These are phyloP conservation scores for Xylaria sp. DNA, from an alignment of 2,329 filamentous ascomycete genomes.

Conservation along the genomic window DNA sequence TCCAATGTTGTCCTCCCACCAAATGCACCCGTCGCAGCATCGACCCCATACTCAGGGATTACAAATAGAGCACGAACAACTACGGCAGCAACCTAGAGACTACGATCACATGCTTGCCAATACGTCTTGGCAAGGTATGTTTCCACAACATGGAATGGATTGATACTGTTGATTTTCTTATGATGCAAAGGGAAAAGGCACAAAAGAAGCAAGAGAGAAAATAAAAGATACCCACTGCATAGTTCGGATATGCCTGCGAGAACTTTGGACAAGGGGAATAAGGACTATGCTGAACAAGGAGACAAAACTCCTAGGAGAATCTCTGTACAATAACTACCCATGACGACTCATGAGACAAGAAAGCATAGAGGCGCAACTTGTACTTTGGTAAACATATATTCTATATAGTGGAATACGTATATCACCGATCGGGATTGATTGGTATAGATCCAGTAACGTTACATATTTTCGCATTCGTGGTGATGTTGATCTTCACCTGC, in stretches of 20 bases:
- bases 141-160: slow-evolving; percentile 46
- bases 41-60: slow-evolving; percentile 45
- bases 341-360: slow-evolving; percentile 34
- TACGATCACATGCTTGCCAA: slow-evolving; percentile 63
- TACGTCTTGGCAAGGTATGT: slow-evolving; percentile 49
- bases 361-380: slow-evolving; percentile 32
- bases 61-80: slow-evolving; percentile 45
- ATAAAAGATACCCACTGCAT: slow-evolving; percentile 47
- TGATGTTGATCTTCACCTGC: background rate
- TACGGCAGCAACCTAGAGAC: slow-evolving; percentile 54
- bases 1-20: slow-evolving; percentile 56
- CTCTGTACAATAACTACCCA: slow-evolving; percentile 25
- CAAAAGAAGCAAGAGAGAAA: slow-evolving; percentile 30
- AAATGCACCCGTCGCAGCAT: slow-evolving; percentile 50
- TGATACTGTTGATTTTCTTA: slow-evolving; percentile 39
- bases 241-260: slow-evolving; percentile 34
- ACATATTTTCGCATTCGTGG: slow-evolving; percentile 11
- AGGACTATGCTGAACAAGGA: slow-evolving; percentile 12
- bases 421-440: background rate
- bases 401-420: slow-evolving; percentile 11
- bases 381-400: slow-evolving; percentile 20
- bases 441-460: slow-evolving; percentile 21
- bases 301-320: slow-evolving; percentile 15
- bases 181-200: slow-evolving; percentile 9
- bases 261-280: slow-evolving; percentile 4